Percentiles rank a stretch among this genome's conserved stretches.
Evolutionary conservation across 2,329 filamentous ascomycete genomes (phyloP).

Genomic region (Hortaea werneckii): DNA sequence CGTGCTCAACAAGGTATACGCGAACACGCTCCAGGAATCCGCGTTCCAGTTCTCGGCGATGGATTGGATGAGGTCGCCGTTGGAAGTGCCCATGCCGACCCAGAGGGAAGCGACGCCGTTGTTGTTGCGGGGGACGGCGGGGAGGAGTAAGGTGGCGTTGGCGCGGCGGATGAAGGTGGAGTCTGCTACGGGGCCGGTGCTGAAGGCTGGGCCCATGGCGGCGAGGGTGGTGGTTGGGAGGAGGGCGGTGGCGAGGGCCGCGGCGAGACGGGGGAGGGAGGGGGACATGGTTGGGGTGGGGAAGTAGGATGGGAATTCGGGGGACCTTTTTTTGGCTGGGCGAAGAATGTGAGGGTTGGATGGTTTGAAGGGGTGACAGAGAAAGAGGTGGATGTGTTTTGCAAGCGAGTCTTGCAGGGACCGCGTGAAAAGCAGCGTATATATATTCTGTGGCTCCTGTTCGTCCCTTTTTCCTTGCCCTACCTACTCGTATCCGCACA

Average conservation of each 20-base stretch:
- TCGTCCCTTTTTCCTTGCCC: too few species aligned
- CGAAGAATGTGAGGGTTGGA: too few species aligned
- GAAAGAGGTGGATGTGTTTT: too few species aligned
- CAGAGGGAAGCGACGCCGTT: slow-evolving; percentile 34
- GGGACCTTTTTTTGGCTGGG: too few species aligned
- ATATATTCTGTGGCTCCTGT: too few species aligned
- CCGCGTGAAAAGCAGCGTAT: too few species aligned
- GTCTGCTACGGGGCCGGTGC: slow-evolving; percentile 34
- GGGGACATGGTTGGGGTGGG: background rate
- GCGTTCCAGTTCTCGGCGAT: slow-evolving; percentile 15
- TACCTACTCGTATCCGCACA: too few species aligned
- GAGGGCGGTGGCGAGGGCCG: background rate
- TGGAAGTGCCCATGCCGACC: slow-evolving; percentile 40
- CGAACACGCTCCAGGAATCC: too few species aligned
- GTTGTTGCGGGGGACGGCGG: slow-evolving; percentile 27
- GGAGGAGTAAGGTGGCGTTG: slow-evolving; percentile 35
- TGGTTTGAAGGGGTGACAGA: too few species aligned
- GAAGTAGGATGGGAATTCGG: too few species aligned
- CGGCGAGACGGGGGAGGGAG: background rate
- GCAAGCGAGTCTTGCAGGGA: too few species aligned
- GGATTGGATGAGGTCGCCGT: slow-evolving; percentile 39
- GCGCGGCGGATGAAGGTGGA: slow-evolving; percentile 36
- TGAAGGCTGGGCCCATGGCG: slow-evolving; percentile 22
- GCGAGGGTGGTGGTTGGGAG: slow-evolving; percentile 1
- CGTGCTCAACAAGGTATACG: too few species aligned